These are phyloP conservation scores for Porpolomopsis calyptriformis DNA, from an alignment of 768 basidiomycete species.

Conservation along the genomic window DNA sequence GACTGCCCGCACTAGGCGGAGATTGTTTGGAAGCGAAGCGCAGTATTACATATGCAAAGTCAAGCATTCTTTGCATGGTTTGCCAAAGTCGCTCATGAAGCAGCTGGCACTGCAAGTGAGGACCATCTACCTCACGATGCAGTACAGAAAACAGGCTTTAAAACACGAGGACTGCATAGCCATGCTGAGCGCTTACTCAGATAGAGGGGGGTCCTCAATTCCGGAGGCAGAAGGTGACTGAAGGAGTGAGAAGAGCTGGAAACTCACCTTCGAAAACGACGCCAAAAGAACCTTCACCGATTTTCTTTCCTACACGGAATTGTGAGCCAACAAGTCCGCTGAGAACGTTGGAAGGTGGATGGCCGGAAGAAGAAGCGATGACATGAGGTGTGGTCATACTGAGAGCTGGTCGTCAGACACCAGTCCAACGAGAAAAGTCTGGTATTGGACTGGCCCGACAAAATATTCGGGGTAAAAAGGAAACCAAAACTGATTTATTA, in stretches of 20 bases:
- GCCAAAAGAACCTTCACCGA: slow-evolving; percentile 98
- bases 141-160: no score
- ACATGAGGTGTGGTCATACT: slow-evolving; percentile 79
- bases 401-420: not conserved
- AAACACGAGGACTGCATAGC: not conserved
- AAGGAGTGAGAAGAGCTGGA: not conserved
- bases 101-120: no score
- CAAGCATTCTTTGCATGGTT: no score
- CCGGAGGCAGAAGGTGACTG: not conserved
- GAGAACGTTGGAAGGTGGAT: slow-evolving; percentile 50
- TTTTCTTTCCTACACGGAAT: slow-evolving; percentile 93
- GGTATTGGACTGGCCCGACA: no score
- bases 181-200: no score
- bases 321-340: slow-evolving; percentile 73
- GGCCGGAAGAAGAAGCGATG: slow-evolving; percentile 65
- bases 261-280: slow-evolving; percentile 87
- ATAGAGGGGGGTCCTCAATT: not conserved
- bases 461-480: no score
- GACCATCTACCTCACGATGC: no score
- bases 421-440: no score
- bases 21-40: not conserved
- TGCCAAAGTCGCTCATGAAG: no score
- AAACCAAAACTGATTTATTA: no score
- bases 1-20: not conserved
- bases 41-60: not conserved